A percentile compares a stretch with the other conserved stretches of the same genome.
Evolutionary conservation across 2,329 filamentous ascomycete genomes (phyloP).

Genomic region (Ceratocystis lukuohia): DNA sequence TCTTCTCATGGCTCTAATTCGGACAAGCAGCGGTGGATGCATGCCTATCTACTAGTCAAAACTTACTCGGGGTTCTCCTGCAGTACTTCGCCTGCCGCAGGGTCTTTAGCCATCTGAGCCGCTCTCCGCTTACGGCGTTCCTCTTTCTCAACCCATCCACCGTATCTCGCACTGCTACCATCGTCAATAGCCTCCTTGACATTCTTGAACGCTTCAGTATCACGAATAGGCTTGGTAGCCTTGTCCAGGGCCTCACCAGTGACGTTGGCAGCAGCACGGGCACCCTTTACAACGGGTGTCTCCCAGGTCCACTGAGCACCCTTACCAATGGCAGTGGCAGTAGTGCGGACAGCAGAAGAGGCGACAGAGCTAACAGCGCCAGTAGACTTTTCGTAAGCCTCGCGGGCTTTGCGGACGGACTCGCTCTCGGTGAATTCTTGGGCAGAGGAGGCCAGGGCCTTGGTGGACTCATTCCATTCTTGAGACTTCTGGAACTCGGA

Average conservation of each 20-base stretch:
- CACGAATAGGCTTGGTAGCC: conserved; percentile 82
- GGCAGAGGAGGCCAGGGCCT: conserved; percentile 77
- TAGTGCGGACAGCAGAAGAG: conserved; percentile 67
- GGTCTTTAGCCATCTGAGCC: conserved; percentile 48
- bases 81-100: conserved; percentile 41
- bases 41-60: background rate
- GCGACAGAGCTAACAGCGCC: conserved; percentile 70
- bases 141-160: conserved; percentile 93
- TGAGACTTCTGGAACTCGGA: conserved; percentile 92
- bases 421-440: conserved; percentile 91
- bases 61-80: conserved; percentile 82
- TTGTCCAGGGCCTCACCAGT: conserved; percentile 84
- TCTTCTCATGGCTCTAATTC: too few species aligned
- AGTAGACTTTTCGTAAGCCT: conserved; percentile 76
- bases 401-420: conserved; percentile 68
- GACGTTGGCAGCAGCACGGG: conserved; percentile 70
- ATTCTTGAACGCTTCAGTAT: conserved; percentile 88
- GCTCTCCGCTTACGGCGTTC: conserved; percentile 74
- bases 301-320: conserved; percentile 96
- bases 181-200: conserved; percentile 96
- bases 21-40: too few species aligned
- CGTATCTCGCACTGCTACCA: conserved; percentile 88
- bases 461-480: conserved; percentile 98
- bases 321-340: conserved; percentile 76
- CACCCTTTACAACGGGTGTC: conserved; percentile 79